Conservation (phyloP, 345 rosid species). For the Gossypium anomalum region DNA sequence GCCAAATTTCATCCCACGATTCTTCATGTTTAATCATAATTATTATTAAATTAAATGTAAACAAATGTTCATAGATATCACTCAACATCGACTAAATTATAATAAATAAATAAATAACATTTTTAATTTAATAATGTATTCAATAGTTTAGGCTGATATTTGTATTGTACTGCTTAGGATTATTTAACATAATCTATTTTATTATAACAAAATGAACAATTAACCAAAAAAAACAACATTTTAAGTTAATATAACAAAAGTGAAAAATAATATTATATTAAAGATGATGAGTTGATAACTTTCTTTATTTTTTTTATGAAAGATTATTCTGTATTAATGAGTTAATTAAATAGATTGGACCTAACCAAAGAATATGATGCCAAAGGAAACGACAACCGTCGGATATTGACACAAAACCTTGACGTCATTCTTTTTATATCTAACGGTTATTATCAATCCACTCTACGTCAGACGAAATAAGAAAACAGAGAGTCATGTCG, state of each 20-base stretch:
- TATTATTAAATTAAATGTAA: too few species aligned
- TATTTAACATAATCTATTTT: too few species aligned
- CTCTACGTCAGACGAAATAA: not conserved
- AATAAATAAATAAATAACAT: too few species aligned
- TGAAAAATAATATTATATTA: not conserved
- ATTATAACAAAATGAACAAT: too few species aligned
- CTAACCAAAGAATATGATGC: not conserved
- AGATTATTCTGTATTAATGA: not conserved
- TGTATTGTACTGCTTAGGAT: too few species aligned
- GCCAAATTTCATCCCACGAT: not conserved
- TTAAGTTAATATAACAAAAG: not conserved
- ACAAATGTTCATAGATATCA: too few species aligned
- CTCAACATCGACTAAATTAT: not conserved
- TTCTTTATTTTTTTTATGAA: not conserved
- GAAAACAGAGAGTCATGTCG: not conserved
- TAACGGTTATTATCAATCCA: not conserved
- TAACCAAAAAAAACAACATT: too few species aligned
- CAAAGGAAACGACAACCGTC: not conserved
- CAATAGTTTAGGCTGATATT: too few species aligned
- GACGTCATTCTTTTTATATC: slow-evolving; percentile 9
- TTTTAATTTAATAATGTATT: too few species aligned
- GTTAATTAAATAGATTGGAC: not conserved
- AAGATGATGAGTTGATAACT: not conserved
- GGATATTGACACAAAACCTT: not conserved
- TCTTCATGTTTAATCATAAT: not conserved